Evolutionary conservation across 148 eudicot genomes (phyloP), one percentile per base, ranked within the genome.

Genomic region (Chenopodium album): DNA sequence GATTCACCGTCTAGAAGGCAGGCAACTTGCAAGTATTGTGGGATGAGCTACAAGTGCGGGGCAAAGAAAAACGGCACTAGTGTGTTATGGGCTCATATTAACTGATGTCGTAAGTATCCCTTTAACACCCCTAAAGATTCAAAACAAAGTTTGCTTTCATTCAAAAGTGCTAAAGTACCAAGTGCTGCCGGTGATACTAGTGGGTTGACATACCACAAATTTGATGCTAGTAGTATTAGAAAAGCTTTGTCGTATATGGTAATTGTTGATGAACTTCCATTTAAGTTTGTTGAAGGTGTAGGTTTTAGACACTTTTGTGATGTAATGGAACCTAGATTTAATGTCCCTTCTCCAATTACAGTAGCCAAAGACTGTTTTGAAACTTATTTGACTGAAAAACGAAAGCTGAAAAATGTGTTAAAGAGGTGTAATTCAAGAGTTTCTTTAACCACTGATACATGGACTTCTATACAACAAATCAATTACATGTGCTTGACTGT

Each of bases 391-490:
- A 63, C 67, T 22, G 67, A 9, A 2, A 63, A 63, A 63, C 7
- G 12, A 20, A 63, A 63, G 67, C 28, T 22, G 1, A 63, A 22
- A 60, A 12, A 60, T 60, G 23, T 19, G 0, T 60, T 19, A 3
- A 19, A 60, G 64, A 48, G 2, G 0, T 75, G 34, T 10, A 20
- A 52, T 23, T 62, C 60, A 29, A 76, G 46, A 11, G 68, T 76
- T 17, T 59, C n/a, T 31, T 9, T 76, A 0, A 76, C 68, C 11
- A 59, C 68, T 59, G 68, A 60, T 63, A 34, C 70, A 2, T 76
- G 79, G 79, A 76, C 70, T 7, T 76, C 79, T 3, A 34, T 32
- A 56, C 71, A 76, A 41, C 37, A 34, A 31, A 31, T 76, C 4
- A 56, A 56, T 19, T 56, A 56, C 16, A 56, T 56, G 62, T 56